Base-by-base conservation (phyloP, 78 protist genomes). In the Pigoraptor vietnamica region DNA sequence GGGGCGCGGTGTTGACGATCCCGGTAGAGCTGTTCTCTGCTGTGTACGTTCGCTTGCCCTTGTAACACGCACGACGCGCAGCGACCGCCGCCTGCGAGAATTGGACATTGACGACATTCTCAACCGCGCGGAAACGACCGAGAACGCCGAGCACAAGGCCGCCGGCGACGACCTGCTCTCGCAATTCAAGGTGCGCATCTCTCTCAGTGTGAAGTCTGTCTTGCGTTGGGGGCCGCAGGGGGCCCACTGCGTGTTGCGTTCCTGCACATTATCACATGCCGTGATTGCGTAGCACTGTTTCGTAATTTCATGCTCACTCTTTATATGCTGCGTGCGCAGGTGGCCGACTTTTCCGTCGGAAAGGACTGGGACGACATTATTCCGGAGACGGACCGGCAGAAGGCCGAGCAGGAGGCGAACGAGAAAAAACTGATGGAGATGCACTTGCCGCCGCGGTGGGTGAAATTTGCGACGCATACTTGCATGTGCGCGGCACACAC, bases 101-200 rank as follows among this genome's bases (percentile, higher is more conserved):
- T n/a, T 90, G 36, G 90, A 90, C n/a, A 0, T 93, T 0, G 94
- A 90, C 6, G 40, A 48, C 14, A 36, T 93, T 19, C 93, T 93
- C 29, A 0, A 21, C 2, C 91, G 90, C 33, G 94, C 94, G 24
- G 94, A 92, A 29, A 40, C 37, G 86, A 14, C 37, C 14, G 87
- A 33, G 55, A 36, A 67, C 19, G 89, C 2, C 2, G 89, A 56
- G 24, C 19, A 79, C 48, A 25, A 37, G 0, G 79, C 79, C 23
- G 89, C 19, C 0, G 38, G 1, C 56, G 14, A 23, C 23, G 92
- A 89, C 37, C 40, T 92, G n/a, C 79, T 92, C 82, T 37, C 40
- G 21, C 40, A 37, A 48, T 92, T 92, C 91, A 56, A 92, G 32
- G 56, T 40, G n/a, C n/a, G n/a, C n/a, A n/a, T n/a, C n/a, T n/a